phyloP scores from a whole-genome alignment of 1,139 yeast genomes.

The Magnusiomyces fungicola region DNA sequence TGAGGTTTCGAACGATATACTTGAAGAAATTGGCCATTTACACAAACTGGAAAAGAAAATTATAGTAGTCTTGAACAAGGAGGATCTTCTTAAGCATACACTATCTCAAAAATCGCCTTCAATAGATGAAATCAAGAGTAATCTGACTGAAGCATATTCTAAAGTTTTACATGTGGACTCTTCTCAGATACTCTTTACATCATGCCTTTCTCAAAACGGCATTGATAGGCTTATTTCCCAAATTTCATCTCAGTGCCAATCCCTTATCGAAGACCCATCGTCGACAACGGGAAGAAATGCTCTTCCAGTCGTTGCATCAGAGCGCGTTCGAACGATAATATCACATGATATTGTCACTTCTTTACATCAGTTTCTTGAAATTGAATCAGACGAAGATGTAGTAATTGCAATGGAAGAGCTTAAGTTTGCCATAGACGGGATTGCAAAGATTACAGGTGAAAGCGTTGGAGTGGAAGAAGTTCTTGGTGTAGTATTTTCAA shows the following conservation, averaged over 20 bases:
- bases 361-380: constrained; percentile 48
- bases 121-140: constrained; percentile 2
- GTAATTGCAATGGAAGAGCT: constrained; percentile 78
- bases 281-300: background rate
- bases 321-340: constrained; percentile 67
- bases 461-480: constrained; percentile 87
- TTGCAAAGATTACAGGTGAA: constrained; percentile 87
- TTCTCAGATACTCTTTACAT: constrained; percentile 42
- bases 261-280: constrained; percentile 27
- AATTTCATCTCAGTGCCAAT: constrained; percentile 42
- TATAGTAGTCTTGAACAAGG: constrained; percentile 31
- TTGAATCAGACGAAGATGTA: constrained; percentile 54
- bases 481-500: constrained; percentile 82
- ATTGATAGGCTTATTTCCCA: constrained; percentile 38
- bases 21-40: constrained; percentile 26
- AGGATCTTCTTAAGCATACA: constrained; percentile 23
- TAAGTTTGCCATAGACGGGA: constrained; percentile 70
- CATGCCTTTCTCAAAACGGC: constrained; percentile 58
- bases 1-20: constrained; percentile 17
- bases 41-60: constrained; percentile 18
- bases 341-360: constrained; percentile 68
- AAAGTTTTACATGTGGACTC: constrained; percentile 27
- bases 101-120: no score
- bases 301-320: constrained; percentile 47
- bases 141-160: constrained; percentile 15